Base-by-base conservation (phyloP, 2,329 filamentous ascomycete genomes). In the Colletotrichum sp. region DNA sequence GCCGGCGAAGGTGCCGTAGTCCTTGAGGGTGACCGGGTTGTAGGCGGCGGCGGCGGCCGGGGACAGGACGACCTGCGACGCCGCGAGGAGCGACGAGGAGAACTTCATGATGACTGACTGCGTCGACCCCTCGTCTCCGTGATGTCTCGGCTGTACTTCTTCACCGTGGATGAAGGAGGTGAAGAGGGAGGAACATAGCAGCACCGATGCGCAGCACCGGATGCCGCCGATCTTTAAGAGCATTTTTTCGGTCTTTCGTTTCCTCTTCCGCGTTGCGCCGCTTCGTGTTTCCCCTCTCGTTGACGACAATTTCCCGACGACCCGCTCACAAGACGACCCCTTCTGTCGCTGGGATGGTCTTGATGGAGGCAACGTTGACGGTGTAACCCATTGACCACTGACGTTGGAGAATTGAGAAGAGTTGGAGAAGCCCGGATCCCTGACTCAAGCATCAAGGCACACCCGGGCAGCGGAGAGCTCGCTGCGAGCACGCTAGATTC, bases 1-100 rank as follows among this genome's bases (percentile, higher is more conserved):
- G 7, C 86, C 86, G 16, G 80, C 77, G 76, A 87, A 87, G 1
- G 77, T 81, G 58, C 85, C 86, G 76, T 87, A 87, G 4, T 80
- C 84, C 21, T 84, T 81, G 9, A 87, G 80, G 4, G 72, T 77
- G 36, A 80, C 79, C 6, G 71, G 75, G 52, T 77, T 76, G 63
- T 77, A 70, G 5, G 61, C 64, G 36, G 65, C 63, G 61, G 63
- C 63, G 14, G 71, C 52, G 5, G 34, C 70, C 26, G 71, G 63
- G 36, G 63, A 32, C n/a, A 73, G 58, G 56, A 36, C 32, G 56
- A 58, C 56, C 43, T 75, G 73, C 16, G 73, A 75, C 16, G 69
- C 73, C 56, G 69, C 69, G 21, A 72, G 58, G 62, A 75, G 63
- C 38, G 61, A 71, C 36, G 68, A 21, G 24, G 73, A 68, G 56